These are phyloP conservation scores for Chaetomium strumarium DNA, from an alignment of 2,329 filamentous ascomycete genomes.

Conservation along the genomic window DNA sequence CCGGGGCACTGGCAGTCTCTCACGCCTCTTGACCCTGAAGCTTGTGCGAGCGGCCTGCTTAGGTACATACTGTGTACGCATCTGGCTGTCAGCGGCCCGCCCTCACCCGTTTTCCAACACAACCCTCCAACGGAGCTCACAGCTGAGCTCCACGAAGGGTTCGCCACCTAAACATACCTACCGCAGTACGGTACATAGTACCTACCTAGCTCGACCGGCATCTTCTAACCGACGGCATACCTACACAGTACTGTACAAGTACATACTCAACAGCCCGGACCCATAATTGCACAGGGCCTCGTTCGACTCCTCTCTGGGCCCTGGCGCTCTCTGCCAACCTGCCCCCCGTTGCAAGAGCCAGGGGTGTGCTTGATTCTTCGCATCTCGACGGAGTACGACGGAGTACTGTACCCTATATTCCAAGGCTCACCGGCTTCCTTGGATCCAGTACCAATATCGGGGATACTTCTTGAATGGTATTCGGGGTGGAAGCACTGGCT, in stretches of 20 bases:
- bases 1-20: constrained; percentile 15
- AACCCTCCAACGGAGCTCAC: neutral
- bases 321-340: neutral
- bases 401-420: too few species aligned
- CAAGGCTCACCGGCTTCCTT: constrained; percentile 7
- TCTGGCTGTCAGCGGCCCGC: constrained; percentile 9
- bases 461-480: constrained; percentile 12
- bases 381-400: too few species aligned
- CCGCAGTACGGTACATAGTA: neutral
- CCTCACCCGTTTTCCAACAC: constrained; percentile 7
- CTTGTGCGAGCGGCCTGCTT: constrained; percentile 6
- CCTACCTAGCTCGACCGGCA: constrained; percentile 11
- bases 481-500: constrained; percentile 14
- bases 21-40: too few species aligned
- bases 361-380: constrained; percentile 5
- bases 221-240: constrained; percentile 2
- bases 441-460: constrained; percentile 15
- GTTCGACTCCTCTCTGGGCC: constrained; percentile 9
- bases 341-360: neutral
- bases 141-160: constrained; percentile 7
- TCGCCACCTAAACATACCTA: constrained; percentile 18
- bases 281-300: neutral
- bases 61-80: too few species aligned
- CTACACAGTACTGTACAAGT: too few species aligned
- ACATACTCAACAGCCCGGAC: constrained; percentile 1